phyloP scores from a whole-genome alignment of 2,329 filamentous ascomycete species.

The Myriosclerotinia curreyana region DNA sequence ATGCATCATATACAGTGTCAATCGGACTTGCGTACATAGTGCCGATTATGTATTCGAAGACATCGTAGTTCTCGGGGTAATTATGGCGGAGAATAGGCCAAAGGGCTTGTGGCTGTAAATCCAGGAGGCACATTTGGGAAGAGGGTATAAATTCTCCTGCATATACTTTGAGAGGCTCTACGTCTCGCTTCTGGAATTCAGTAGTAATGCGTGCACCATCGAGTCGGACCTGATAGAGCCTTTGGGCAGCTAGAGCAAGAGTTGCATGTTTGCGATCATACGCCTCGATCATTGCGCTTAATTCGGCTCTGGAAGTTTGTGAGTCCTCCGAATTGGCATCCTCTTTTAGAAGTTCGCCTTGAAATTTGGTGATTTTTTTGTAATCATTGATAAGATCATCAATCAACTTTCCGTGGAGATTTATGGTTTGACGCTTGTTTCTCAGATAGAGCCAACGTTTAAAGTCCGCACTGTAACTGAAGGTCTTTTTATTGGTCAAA shows the following conservation, averaged over 20 bases:
- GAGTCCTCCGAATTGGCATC: not conserved
- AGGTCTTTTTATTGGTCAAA: not conserved
- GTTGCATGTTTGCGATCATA: not conserved
- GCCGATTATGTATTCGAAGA: conserved; percentile 52
- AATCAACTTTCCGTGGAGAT: not conserved
- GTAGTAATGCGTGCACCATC: conserved; percentile 10
- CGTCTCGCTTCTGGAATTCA: conserved; percentile 46
- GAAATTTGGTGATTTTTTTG: conserved; percentile 6
- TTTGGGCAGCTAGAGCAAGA: not conserved
- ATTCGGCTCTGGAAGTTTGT: not conserved
- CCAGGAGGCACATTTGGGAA: conserved; percentile 56
- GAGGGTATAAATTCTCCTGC: conserved; percentile 66
- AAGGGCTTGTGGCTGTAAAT: conserved; percentile 60
- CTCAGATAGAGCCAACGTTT: not conserved
- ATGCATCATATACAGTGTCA: conserved; percentile 43
- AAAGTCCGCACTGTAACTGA: not conserved
- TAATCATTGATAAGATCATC: conserved; percentile 3
- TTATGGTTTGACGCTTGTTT: not conserved
- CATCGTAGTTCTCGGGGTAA: conserved; percentile 43
- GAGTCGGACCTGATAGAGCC: not conserved
- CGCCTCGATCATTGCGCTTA: not conserved
- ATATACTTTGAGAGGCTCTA: conserved; percentile 63
- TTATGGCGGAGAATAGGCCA: conserved; percentile 49
- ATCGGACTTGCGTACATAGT: conserved; percentile 42
- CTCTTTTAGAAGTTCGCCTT: not conserved